A percentile compares a stretch with the other conserved stretches of the same genome.
Evolutionary conservation across 208 protist species (phyloP).

Genomic region (Leishmania mexicana): DNA sequence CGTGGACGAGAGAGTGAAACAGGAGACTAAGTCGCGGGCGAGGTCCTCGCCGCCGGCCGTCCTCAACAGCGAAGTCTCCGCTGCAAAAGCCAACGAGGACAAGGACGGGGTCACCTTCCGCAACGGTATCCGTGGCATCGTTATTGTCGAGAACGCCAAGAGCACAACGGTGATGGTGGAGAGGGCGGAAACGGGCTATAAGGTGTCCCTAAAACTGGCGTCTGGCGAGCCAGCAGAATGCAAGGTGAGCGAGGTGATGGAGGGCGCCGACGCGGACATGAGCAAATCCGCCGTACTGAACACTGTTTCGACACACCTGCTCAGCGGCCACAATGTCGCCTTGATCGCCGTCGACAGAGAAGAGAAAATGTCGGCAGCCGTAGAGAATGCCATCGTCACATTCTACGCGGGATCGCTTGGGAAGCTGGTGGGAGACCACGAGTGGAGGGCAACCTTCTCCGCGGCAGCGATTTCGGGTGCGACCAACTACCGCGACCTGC

Average conservation of each 20-base stretch:
- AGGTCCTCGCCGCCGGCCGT: too few relatives aligned
- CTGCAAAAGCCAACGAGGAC: background rate
- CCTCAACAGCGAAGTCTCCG: background rate
- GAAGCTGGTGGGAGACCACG: slow-evolving; percentile 21
- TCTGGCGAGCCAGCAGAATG: slow-evolving; percentile 26
- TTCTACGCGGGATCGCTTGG: slow-evolving; percentile 33
- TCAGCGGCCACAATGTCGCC: slow-evolving; percentile 28
- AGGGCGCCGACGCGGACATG: slow-evolving; percentile 14
- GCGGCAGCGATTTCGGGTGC: slow-evolving; percentile 38
- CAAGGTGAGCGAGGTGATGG: slow-evolving; percentile 20
- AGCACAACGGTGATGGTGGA: slow-evolving; percentile 24
- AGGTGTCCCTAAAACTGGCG: slow-evolving; percentile 26
- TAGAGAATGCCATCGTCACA: slow-evolving; percentile 22
- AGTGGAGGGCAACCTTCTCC: slow-evolving; percentile 37
- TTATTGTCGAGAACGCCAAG: slow-evolving; percentile 33
- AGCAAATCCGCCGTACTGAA: slow-evolving; percentile 17
- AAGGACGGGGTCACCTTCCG: slow-evolving; percentile 1
- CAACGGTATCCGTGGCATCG: slow-evolving; percentile 30
- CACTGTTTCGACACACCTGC: slow-evolving; percentile 30
- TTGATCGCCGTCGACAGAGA: slow-evolving; percentile 25
- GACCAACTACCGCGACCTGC: slow-evolving; percentile 44
- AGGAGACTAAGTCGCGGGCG: too few relatives aligned
- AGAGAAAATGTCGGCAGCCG: slow-evolving; percentile 19
- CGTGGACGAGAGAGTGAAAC: background rate
- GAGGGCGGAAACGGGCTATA: slow-evolving; percentile 21